Base-by-base conservation (phyloP, 225 moss, liverwort and hornwort species). In the Bryum argenteum region DNA sequence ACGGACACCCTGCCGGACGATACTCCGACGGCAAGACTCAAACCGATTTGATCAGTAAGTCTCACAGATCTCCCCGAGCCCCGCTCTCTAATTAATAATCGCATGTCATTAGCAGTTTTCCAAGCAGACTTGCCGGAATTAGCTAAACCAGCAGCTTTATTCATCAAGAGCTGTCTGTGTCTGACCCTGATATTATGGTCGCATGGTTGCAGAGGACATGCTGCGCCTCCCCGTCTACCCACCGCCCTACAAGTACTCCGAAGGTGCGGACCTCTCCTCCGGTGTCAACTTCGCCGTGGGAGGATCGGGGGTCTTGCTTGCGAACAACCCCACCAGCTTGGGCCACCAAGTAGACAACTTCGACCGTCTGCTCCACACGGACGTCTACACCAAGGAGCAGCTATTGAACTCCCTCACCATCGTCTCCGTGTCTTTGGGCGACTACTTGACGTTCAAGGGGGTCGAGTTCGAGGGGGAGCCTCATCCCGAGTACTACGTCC, bases 321-420 rank as follows among this genome's bases (percentile, higher is more conserved):
- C 50, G 11, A 26, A 56, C n/a, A 58, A 43, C 22, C 33, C 6
- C 11, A 58, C 38, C n/a, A n/a, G 40, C 23, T 41, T 67, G 38
- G 67, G 58, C 8, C 22, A 50, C 2, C 75, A 67, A 20, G 59
- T 75, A 8, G 51, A 67, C 65, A 77, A 65, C 24, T 65, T 71
- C 23, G 70, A 71, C 47, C 42, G 69, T 5, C 55, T 70, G 19
- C 61, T 62, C 14, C 62, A 58, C 26, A 64, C 69, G 12, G 63
- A 69, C 47, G 58, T 42, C 6, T 88, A 79, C 69, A 62, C 73
- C 17, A 21, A 59, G 2, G 41, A 42, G 4, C 37, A 71, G 10
- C 61, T 84, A 54, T 73, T 75, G n/a, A 66, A 62, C 10, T 79
- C 88, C 9, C 48, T 84, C 21, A 72, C 71, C 11, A 41, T 84